Percentiles rank a stretch among this genome's conserved stretches.
These are phyloP conservation scores for Xylariaceae sp. DNA, from an alignment of 2,329 filamentous ascomycete species.

Conservation along the genomic window DNA sequence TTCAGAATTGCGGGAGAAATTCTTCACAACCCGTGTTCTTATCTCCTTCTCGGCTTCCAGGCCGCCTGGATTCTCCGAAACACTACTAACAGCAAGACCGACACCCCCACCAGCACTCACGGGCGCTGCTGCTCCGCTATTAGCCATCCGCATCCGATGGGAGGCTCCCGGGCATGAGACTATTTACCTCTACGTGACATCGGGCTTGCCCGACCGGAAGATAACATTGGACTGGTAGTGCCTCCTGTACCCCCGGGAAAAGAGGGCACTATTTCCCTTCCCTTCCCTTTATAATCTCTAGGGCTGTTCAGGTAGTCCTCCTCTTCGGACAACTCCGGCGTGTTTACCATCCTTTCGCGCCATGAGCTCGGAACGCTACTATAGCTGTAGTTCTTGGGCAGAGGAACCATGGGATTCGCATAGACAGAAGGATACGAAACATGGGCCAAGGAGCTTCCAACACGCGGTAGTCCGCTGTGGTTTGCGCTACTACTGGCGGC, in stretches of 20 bases:
- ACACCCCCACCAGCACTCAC: constrained; percentile 12
- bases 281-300: constrained; percentile 26
- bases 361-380: constrained; percentile 33
- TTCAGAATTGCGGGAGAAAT: constrained; percentile 13
- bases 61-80: constrained; percentile 17
- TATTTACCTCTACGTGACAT: constrained; percentile 24
- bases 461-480: constrained; percentile 36
- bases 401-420: constrained; percentile 35
- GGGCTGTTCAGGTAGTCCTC: constrained; percentile 18
- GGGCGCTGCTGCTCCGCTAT: constrained; percentile 12
- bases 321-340: constrained; percentile 16
- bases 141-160: constrained; percentile 14
- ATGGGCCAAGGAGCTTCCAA: constrained; percentile 42
- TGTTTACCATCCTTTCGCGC: constrained; percentile 20
- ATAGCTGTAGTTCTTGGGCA: constrained; percentile 42
- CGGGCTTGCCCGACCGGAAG: constrained; percentile 16
- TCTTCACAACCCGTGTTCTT: constrained; percentile 15
- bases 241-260: constrained; percentile 12
- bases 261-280: constrained; percentile 18
- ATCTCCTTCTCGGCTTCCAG: constrained; percentile 25
- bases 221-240: constrained; percentile 16
- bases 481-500: constrained; percentile 35
- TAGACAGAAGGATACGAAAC: constrained; percentile 43
- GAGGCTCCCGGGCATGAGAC: constrained; percentile 16
- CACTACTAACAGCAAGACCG: constrained; percentile 14